Evolutionary conservation across 75 land plant genomes (phyloP).

Genomic region (Adiantum capillusveneris): DNA sequence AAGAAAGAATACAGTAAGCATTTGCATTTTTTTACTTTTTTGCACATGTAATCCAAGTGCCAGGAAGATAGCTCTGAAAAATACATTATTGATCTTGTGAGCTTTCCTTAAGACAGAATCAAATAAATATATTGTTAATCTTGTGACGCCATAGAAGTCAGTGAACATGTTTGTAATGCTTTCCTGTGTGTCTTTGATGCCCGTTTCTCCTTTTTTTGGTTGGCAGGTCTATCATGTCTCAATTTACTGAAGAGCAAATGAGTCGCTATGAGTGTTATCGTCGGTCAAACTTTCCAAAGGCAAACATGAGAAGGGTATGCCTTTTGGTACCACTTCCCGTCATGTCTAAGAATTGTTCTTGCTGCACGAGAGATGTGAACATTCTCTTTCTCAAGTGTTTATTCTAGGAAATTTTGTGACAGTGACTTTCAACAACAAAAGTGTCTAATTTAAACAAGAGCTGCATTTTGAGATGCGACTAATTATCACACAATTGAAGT

Average conservation of each 20-base stretch:
- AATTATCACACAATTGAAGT: too few species aligned
- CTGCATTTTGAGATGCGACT: too few species aligned
- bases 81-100: neutral
- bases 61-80: neutral
- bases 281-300: conserved; percentile 81
- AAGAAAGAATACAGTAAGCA: conserved; percentile 73
- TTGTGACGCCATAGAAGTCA: too few species aligned
- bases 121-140: neutral
- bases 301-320: conserved; percentile 86
- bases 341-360: too few species aligned
- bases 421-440: too few species aligned
- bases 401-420: too few species aligned
- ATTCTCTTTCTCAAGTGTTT: too few species aligned
- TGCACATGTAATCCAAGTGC: neutral
- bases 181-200: conserved; percentile 3
- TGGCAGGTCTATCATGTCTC: conserved; percentile 55
- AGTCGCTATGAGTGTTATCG: conserved; percentile 89
- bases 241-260: conserved; percentile 90
- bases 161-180: too few species aligned
- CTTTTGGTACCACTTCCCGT: too few species aligned
- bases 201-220: conserved; percentile 5
- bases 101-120: neutral
- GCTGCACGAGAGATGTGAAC: too few species aligned
- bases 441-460: too few species aligned
- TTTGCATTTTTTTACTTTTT: neutral